Percentiles rank a stretch among this genome's conserved stretches.
Conservation (phyloP, 495 filamentous ascomycete genomes). For the Extremus antarcticus region DNA sequence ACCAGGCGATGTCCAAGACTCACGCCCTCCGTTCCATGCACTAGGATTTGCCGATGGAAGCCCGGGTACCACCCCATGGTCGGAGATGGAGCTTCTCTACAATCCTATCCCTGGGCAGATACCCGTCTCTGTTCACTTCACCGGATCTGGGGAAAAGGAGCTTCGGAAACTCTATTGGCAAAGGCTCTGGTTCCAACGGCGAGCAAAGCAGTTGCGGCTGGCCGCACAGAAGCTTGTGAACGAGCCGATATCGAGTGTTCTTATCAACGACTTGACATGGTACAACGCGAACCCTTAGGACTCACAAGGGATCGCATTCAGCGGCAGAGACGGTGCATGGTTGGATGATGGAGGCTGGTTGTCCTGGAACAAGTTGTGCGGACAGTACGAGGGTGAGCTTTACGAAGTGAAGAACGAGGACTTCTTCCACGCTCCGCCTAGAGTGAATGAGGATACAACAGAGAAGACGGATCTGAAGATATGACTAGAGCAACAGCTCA, state of each 20-base stretch:
- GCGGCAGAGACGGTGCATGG: conserved; percentile 3
- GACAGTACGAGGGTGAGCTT: not conserved
- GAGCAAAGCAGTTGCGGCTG: not conserved
- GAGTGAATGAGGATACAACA: not conserved
- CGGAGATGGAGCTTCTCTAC: conserved; percentile 4
- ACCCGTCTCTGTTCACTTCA: conserved; percentile 9
- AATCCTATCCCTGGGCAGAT: conserved; percentile 7
- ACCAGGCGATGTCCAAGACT: conserved; percentile 3
- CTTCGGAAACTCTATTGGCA: conserved; percentile 11
- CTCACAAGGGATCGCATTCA: not conserved
- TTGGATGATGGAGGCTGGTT: conserved; percentile 1
- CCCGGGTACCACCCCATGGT: not conserved
- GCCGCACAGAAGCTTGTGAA: not conserved
- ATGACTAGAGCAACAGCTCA: too few relatives aligned
- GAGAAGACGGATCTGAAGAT: not conserved
- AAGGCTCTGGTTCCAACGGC: conserved; percentile 7
- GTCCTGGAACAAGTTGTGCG: conserved; percentile 1
- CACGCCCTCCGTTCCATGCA: conserved; percentile 6
- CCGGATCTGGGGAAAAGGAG: conserved; percentile 4
- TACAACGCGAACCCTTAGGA: conserved; percentile 1
- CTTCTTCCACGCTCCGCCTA: not conserved
- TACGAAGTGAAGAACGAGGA: not conserved
- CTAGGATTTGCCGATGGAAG: not conserved
- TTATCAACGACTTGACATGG: conserved; percentile 1
- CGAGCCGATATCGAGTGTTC: not conserved